Percentiles rank a stretch among this genome's conserved stretches.
Evolutionary conservation across 805 yeast genomes (phyloP).

Genomic region (Candida lessepsii): DNA sequence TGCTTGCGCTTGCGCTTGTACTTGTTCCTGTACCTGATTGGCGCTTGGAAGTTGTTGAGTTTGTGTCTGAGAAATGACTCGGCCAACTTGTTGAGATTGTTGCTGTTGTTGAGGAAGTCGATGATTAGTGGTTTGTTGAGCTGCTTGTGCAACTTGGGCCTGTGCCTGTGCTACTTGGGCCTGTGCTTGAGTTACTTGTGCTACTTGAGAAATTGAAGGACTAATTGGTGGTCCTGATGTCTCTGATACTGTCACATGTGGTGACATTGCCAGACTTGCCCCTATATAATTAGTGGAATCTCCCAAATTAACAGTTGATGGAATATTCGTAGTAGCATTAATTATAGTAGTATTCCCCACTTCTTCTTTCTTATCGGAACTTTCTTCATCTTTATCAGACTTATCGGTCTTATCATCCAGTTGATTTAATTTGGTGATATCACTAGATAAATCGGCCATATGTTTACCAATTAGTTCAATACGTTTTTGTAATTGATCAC

Average conservation of each 20-base stretch:
- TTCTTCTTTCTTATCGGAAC: neutral
- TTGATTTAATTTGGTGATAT: slow-evolving; percentile 13
- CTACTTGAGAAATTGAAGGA: neutral
- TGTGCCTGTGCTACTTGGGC: slow-evolving; percentile 8
- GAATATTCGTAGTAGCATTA: slow-evolving; percentile 2
- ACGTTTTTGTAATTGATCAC: slow-evolving; percentile 10
- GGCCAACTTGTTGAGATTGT: slow-evolving; percentile 1
- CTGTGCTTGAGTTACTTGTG: slow-evolving; percentile 6
- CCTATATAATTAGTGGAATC: slow-evolving; percentile 4
- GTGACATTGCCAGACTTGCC: neutral
- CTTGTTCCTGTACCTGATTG: slow-evolving; percentile 3
- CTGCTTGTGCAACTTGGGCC: slow-evolving; percentile 6
- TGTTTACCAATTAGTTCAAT: slow-evolving; percentile 16
- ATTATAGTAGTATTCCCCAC: neutral
- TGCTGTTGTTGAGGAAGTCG: too few species aligned
- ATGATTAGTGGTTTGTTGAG: neutral
- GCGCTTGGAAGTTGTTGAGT: neutral
- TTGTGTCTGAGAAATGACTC: neutral
- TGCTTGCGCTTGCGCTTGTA: slow-evolving; percentile 6
- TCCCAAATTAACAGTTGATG: slow-evolving; percentile 3
- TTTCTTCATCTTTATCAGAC: neutral
- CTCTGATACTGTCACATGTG: neutral
- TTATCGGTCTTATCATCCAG: neutral
- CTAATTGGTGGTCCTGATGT: neutral
- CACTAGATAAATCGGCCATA: slow-evolving; percentile 17